phyloP scores from a whole-genome alignment of 2,329 filamentous ascomycete genomes.

The Microdochium trichocladiopsis region DNA sequence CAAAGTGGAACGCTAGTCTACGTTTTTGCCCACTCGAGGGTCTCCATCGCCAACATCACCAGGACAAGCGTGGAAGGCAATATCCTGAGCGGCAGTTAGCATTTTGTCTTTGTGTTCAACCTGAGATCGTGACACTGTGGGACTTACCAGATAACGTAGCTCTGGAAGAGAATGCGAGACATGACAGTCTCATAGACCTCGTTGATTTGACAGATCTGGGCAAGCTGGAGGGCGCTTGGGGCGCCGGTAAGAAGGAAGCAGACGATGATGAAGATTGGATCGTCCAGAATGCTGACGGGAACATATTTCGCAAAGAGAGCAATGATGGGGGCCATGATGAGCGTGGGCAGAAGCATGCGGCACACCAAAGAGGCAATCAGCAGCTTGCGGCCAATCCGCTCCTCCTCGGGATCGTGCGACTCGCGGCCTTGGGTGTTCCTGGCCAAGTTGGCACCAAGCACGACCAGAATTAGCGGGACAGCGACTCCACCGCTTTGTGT shows the following conservation, averaged over 20 bases:
- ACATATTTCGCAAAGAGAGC: constrained; percentile 85
- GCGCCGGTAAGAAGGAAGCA: constrained; percentile 95
- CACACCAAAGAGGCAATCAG: constrained; percentile 79
- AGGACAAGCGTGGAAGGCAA: constrained; percentile 85
- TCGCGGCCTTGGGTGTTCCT: constrained; percentile 76
- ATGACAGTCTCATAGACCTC: constrained; percentile 92
- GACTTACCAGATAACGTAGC: constrained; percentile 85
- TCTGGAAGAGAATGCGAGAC: constrained; percentile 89
- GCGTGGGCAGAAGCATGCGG: constrained; percentile 85
- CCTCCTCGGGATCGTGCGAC: constrained; percentile 63
- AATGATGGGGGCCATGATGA: constrained; percentile 87
- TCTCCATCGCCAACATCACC: constrained; percentile 87
- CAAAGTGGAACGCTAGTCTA: not conserved
- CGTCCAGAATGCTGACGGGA: constrained; percentile 88
- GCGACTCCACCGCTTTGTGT: constrained; percentile 82
- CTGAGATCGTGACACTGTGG: not conserved
- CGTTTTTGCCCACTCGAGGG: constrained; percentile 73
- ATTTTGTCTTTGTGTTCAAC: constrained; percentile 6
- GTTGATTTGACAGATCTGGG: constrained; percentile 98
- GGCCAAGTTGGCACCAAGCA: constrained; percentile 89
- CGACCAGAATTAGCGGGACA: constrained; percentile 90
- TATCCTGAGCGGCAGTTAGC: constrained; percentile 53
- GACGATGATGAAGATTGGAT: constrained; percentile 96
- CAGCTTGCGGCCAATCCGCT: constrained; percentile 62
- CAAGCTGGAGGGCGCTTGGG: constrained; percentile 86